phyloP scores from a whole-genome alignment of 805 yeast species.

The Zygoascus bituminiphila region DNA sequence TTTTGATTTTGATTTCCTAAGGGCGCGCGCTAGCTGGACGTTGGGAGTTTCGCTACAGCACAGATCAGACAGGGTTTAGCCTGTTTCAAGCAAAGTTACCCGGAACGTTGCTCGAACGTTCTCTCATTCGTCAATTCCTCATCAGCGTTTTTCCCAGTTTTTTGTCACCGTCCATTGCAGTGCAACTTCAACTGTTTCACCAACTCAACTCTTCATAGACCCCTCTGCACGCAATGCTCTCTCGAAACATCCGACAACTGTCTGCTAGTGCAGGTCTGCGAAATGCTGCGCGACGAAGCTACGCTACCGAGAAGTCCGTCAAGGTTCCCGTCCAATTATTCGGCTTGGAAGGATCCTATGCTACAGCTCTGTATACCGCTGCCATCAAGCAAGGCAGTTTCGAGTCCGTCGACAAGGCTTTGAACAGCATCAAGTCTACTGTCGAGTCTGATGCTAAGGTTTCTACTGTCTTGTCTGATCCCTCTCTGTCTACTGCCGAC shows the following conservation, averaged over 20 bases:
- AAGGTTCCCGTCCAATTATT: conserved; percentile 89
- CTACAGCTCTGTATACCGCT: conserved; percentile 88
- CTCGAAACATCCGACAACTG: neutral
- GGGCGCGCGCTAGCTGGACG: no score
- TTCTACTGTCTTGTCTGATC: conserved; percentile 58
- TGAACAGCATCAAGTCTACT: conserved; percentile 47
- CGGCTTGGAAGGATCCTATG: conserved; percentile 96
- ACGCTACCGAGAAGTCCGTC: conserved; percentile 38
- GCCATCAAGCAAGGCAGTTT: conserved; percentile 74
- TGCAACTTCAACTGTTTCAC: neutral
- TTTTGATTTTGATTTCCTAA: no score
- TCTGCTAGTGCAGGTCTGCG: neutral
- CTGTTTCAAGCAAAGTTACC: no score
- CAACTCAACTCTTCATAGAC: neutral
- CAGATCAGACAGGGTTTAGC: no score
- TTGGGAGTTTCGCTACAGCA: no score
- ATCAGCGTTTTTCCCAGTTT: neutral
- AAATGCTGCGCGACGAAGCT: conserved; percentile 9
- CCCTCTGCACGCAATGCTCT: neutral
- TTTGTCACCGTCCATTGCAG: neutral
- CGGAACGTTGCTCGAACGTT: no score
- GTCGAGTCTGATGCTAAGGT: conserved; percentile 59
- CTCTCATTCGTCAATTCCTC: neutral
- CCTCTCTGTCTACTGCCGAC: conserved; percentile 70
- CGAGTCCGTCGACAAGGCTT: conserved; percentile 59